Evolutionary conservation across 306 rosid genomes (phyloP), one percentile per base, ranked within the genome.

Genomic region (Medicago arabica): DNA sequence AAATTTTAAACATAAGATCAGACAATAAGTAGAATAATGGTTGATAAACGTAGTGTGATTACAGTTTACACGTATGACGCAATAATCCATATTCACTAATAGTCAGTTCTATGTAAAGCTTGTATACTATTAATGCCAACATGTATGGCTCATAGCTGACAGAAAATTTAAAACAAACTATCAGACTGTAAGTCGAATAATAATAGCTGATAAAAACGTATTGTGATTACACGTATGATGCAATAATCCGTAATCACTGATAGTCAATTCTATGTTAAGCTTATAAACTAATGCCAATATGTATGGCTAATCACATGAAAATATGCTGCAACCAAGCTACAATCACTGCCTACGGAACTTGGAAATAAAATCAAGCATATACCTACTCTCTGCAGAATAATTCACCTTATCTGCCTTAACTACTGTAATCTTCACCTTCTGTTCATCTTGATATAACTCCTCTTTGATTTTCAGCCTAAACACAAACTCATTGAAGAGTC

Each of bases 401-500:
- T 89, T 80, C 81, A 92, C 90, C 72, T 76, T 82, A 77, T 92
- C 99, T 4, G 90, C 98, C 91, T 92, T 92, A 19, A 96, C 90
- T 38, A 90, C 91, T 6, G 97, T 92, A 76, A 87, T 87, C 84
- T 92, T 96, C 82, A 92, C 91, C 83, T 88, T 87, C 77, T 90
- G 98, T 84, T 96, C 99, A 25, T 92, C 99, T 1, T 93, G 90
- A 78, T 89, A 95, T 60, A 82, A 55, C 69, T 92, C 99, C 81
- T 92, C 99, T 72, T 92, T 96, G 72, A 96, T 82, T 86, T 92
- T 96, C 78, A 96, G 92, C 88, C 70, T 87, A 59, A 92, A 96
- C 53, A 90, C 39, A 83, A 75, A 96, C 28, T 85, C 88, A 36
- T 82, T 88, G 71, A 92, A 96, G 60, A 96, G 82, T 44, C 87